A percentile compares a stretch with the other conserved stretches of the same genome.
Conservation (phyloP, 2,329 filamentous ascomycete genomes). For the Massarina eburnea region DNA sequence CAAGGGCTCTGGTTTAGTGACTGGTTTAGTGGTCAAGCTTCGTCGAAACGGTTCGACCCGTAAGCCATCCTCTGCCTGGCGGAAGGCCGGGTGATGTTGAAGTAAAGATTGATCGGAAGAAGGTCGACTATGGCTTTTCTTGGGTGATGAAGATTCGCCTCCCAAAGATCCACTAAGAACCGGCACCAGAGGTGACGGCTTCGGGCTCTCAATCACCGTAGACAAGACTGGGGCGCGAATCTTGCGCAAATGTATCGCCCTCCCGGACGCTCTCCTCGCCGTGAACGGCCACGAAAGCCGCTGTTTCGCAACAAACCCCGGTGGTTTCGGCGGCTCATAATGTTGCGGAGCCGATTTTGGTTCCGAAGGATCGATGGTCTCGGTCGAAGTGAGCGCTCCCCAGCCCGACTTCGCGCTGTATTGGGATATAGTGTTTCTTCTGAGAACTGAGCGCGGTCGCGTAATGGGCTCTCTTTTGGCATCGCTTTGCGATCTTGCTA, state of each 20-base stretch:
- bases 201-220: slow-evolving; percentile 46
- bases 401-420: slow-evolving; percentile 44
- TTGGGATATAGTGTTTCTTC: slow-evolving; percentile 34
- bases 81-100: slow-evolving; percentile 31
- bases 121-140: slow-evolving; percentile 19
- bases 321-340: slow-evolving; percentile 27
- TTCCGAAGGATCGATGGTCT: slow-evolving; percentile 30
- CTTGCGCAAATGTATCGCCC: slow-evolving; percentile 29
- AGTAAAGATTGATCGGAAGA: slow-evolving; percentile 31
- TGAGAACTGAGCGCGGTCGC: slow-evolving; percentile 34
- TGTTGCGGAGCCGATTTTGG: slow-evolving; percentile 16
- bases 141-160: slow-evolving; percentile 13
- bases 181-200: slow-evolving; percentile 29
- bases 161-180: slow-evolving; percentile 16
- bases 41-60: slow-evolving; percentile 10
- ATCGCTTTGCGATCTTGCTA: slow-evolving; percentile 25
- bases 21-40: slow-evolving; percentile 12
- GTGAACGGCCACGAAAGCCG: slow-evolving; percentile 37
- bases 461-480: slow-evolving; percentile 17
- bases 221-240: slow-evolving; percentile 30
- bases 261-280: slow-evolving; percentile 23
- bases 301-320: slow-evolving; percentile 16
- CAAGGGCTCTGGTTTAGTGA: slow-evolving; percentile 9
- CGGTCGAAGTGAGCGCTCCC: slow-evolving; percentile 45
- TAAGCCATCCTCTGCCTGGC: slow-evolving; percentile 8